Evolutionary conservation across 169 alveolate genomes (phyloP).

Genomic region (Eimeria necatrix): DNA sequence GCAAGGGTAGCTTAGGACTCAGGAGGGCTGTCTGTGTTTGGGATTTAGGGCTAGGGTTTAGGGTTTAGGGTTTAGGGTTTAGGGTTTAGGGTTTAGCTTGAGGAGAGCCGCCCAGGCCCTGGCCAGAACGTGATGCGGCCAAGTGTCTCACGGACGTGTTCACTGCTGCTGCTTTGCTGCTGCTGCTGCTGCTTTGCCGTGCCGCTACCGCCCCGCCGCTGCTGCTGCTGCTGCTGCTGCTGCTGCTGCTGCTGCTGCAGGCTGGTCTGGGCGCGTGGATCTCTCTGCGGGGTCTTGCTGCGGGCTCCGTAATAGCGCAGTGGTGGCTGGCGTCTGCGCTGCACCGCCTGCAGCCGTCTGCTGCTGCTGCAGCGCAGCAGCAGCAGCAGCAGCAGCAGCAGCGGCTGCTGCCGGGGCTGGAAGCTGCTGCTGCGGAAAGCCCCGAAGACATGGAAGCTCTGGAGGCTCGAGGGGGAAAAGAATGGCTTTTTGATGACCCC

Average conservation of each 20-base stretch:
- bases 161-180: not conserved
- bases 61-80: not conserved
- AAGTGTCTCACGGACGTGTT: too few species aligned
- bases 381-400: not conserved
- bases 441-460: not conserved
- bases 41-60: not conserved
- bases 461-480: not conserved
- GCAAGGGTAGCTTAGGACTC: too few species aligned
- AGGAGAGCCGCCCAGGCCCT: not conserved
- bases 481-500: not conserved
- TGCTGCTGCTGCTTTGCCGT: not conserved
- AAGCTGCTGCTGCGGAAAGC: not conserved
- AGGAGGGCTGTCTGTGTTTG: too few species aligned
- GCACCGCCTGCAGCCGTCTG: not conserved
- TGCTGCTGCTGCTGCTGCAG: not conserved
- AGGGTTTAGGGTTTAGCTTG: not conserved
- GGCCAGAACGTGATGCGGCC: not conserved
- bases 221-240: conserved; percentile 19
- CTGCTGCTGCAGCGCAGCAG: not conserved
- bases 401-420: not conserved
- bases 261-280: not conserved
- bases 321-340: not conserved
- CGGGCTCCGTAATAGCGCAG: not conserved
- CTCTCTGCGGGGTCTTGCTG: not conserved
- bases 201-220: not conserved